Evolutionary conservation across 2,329 filamentous ascomycete species (phyloP).

Genomic region (Aspergillus quadricinctus): DNA sequence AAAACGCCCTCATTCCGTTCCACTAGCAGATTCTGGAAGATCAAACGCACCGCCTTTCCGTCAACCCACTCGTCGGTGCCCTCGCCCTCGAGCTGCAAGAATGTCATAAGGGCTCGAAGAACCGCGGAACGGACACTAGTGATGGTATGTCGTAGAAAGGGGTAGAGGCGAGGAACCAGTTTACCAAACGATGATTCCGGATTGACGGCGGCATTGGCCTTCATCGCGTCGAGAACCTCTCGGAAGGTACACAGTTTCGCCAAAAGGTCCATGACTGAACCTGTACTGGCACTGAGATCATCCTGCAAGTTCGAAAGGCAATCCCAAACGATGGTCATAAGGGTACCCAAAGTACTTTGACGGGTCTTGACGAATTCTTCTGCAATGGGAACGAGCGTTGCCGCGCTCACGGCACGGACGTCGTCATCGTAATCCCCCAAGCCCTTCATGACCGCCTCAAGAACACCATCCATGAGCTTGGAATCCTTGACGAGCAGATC

Average conservation of each 20-base stretch:
- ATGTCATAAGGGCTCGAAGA: constrained; percentile 85
- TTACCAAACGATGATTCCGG: constrained; percentile 86
- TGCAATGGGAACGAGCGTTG: constrained; percentile 94
- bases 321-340: constrained; percentile 96
- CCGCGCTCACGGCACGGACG: constrained; percentile 92
- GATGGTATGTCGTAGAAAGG: constrained; percentile 94
- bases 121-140: constrained; percentile 92
- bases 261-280: constrained; percentile 95
- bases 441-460: constrained; percentile 90
- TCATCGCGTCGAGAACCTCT: constrained; percentile 90
- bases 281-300: constrained; percentile 93
- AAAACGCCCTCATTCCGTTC: constrained; percentile 83
- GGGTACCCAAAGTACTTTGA: constrained; percentile 67
- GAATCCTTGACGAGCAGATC: constrained; percentile 81
- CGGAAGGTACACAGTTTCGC: constrained; percentile 94
- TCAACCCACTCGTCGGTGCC: constrained; percentile 86
- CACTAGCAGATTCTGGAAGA: constrained; percentile 93
- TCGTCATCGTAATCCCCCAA: constrained; percentile 89
- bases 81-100: constrained; percentile 78
- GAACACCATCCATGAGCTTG: constrained; percentile 86
- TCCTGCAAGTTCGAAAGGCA: constrained; percentile 96
- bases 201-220: constrained; percentile 75
- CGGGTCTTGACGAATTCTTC: constrained; percentile 89
- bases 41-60: constrained; percentile 77
- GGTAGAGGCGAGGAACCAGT: constrained; percentile 88